Evolutionary conservation across 768 basidiomycete species (phyloP), one percentile per base, ranked within the genome.

Genomic region (Cystofilobasidium macerans): DNA sequence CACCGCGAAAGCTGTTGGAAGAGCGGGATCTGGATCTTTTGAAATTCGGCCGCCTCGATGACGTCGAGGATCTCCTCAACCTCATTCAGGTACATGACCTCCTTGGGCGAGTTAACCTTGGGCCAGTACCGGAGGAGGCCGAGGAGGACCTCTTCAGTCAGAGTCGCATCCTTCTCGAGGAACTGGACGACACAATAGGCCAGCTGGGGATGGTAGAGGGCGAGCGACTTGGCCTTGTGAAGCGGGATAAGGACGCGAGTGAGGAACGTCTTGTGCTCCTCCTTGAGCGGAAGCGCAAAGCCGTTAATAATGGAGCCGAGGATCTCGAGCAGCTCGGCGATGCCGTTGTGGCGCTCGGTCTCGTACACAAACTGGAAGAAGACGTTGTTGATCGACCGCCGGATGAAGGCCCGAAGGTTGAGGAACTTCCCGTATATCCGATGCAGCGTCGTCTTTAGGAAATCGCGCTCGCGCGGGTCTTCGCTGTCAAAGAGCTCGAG

Each of bases 391-490:
- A 99, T 98, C 65, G 94, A 97, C 67, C 95, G 85, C 62, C 95
- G 87, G 73, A 99, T 98, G 78, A 97, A 98, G 47, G 95, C 94
- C 68, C 95, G 91, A 51, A 98, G 84, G 75, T 93, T 95, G 73
- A 98, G 85, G 81, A 99, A 98, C 81, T 98, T 98, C 76, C 95
- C 95, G 74, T 99, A 99, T 77, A 99, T 98, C 67, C 95, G 86
- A 76, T 99, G 95, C 30, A 99, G 81, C 8, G 95, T 99, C 8
- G 95, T 99, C 80, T 99, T 99, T 73, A 99, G 84, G 77, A 99
- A 99, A 76, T 99, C 95, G 71, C 95, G 90, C 78, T 99, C 95
- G 69, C 95, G 84, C 33, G 95, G 95, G 74, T 99, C 95, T 78
- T 99, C 95, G 47, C 89, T 92, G 77, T 99, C 95, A 75, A 99